Percentiles rank a stretch among this genome's conserved stretches.
Conservation (phyloP, 1,139 yeast genomes). For the Taphrina pruni region DNA sequence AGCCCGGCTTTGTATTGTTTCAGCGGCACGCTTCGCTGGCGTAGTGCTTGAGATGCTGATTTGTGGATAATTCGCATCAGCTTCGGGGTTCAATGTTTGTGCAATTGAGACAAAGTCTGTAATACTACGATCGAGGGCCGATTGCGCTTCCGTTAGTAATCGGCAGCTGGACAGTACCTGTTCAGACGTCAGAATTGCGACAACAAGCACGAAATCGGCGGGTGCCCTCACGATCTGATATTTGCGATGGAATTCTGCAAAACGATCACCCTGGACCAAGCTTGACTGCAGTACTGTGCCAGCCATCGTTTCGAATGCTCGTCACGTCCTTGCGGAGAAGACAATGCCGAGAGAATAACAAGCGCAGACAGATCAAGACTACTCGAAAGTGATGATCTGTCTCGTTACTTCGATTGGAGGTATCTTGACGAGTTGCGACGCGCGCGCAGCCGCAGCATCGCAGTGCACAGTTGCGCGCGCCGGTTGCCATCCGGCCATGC, state of each 20-base stretch:
- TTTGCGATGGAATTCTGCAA: slow-evolving; percentile 12
- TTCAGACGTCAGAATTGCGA: no score
- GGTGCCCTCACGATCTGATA: slow-evolving; percentile 17
- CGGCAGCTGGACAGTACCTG: slow-evolving; percentile 38
- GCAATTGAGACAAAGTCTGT: slow-evolving; percentile 31
- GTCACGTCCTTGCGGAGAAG: neutral
- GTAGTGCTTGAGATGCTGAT: neutral
- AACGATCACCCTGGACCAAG: neutral
- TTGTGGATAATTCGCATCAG: neutral
- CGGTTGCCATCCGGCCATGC: no score
- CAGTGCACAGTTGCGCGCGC: no score
- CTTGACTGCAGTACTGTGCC: neutral
- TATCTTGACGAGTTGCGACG: no score
- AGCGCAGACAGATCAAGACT: neutral
- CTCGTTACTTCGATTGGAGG: no score
- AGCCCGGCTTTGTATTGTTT: neutral
- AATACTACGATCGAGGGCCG: slow-evolving; percentile 37
- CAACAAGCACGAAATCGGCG: no score
- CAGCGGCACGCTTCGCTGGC: neutral
- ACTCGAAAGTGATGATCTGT: no score
- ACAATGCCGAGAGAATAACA: neutral
- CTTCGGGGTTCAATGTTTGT: slow-evolving; percentile 12
- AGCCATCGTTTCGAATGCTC: neutral
- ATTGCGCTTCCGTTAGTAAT: slow-evolving; percentile 40
- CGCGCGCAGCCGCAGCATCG: no score